Evolutionary conservation across 2,329 filamentous ascomycete genomes (phyloP), one percentile per base, ranked within the genome.

Genomic region (Ophiostoma novo-ulmi): DNA sequence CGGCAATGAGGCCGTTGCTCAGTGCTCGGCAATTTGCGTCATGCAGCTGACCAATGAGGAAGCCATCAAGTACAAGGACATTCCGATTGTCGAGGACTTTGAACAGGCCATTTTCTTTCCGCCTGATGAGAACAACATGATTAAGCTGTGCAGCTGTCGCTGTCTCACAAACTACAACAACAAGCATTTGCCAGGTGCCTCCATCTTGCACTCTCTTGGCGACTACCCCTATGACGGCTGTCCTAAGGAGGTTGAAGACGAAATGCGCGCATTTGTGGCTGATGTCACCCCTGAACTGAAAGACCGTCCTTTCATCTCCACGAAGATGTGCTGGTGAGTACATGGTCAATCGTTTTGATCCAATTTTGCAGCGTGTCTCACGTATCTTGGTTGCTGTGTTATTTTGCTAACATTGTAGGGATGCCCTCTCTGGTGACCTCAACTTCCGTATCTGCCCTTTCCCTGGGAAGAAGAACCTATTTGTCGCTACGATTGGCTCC

Each of bases 11-110:
- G 86, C 86, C 55, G 83, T 85, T 68, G 86, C 89, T 1, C 89
- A 88, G 0, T 89, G 87, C 1, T 89, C 91, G 73, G 82, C 84
- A 0, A 78, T 91, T 69, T 85, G 84, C 14, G 91, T 90, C 77
- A 82, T 91, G 73, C 80, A 84, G 73, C 83, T 92, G 72, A 72
- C 71, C 4, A 77, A 83, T 20, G 81, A 83, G 1, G 89, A 91
- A 78, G 82, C 89, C 77, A 78, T 79, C 5, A 80, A 79, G 26
- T 81, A 91, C 52, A 80, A 79, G 68, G 76, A 83, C 48, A 78
- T 78, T 63, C 77, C 77, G 0, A 77, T 79, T 68, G 76, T 79
- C 26, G 77, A 78, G 11, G 76, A 79, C 22, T 78, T 71, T 36
- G 67, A 72, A 69, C 74, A 73, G 71, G 72, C 55, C 72, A 81